Base-by-base conservation (phyloP, 2,329 filamentous ascomycete genomes). In the Pseudogymnoascus sp. region DNA sequence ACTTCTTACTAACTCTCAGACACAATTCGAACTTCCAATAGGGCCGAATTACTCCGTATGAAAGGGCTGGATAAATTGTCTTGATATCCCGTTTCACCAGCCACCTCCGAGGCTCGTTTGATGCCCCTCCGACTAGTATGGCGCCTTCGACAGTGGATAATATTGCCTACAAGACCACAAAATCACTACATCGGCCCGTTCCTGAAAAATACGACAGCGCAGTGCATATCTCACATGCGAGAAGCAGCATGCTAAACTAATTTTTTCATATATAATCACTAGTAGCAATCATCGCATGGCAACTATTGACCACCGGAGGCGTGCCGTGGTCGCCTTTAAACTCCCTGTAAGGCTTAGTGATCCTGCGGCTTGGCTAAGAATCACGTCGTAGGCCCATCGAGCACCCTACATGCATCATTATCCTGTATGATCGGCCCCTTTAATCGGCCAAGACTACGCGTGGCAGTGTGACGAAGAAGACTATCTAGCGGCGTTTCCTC, bases 381-480 rank as follows among this genome's bases (percentile, higher is more conserved):
- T 57, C 51, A 34, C 29, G 51, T 12, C 51, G 47, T 18, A 34
- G 5, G 29, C 29, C 51, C n/a, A 34, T 18, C 51, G 5, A 18
- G 31, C 51, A 57, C 14, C 16, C 10, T 14, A 18, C 10, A 7
- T 7, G 29, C 29, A 10, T 18, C 16, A 21, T 34, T 57, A 34
- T 14, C 51, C 29, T 12, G n/a, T 57, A 54, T 57, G 51, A 57
- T 57, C 51, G 51, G 29, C 51, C 10, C 12, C 51, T 16, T 57
- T 57, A 5, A 57, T 14, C 8, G 10, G 29, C 29, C 5, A 34
- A 57, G 26, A 5, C 5, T 34, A 57, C 51, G n/a, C 29, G n/a
- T 34, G 51, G 81, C 86, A 86, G 90, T 86, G 91, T 87, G 65
- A 51, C 26, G 40, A 11, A 31, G 37, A 29, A 7, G 51, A n/a